Base-by-base conservation (phyloP, 768 basidiomycete species). In the Crassisporium funariophilum region DNA sequence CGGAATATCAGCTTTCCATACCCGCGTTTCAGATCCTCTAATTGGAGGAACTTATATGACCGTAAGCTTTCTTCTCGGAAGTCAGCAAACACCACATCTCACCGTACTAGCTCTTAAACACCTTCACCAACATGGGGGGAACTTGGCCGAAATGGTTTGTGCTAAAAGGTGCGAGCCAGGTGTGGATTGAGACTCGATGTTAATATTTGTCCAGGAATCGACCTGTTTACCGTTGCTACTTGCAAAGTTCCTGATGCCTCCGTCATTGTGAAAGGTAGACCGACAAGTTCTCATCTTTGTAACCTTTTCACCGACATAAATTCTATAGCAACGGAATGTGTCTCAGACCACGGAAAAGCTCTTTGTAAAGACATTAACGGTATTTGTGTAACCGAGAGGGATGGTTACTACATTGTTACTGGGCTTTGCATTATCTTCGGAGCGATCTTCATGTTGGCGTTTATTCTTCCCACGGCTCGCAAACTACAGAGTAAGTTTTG, bases 11-110 rank as follows among this genome's bases (percentile, higher is more conserved):
- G 97, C 97, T 3, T 99, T 98, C 78, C 97, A 98, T 59, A 98
- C 94, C 3, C 83, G 88, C 44, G 85, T 99, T 27, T 93, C 97
- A 0, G 97, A 99, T 62, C 97, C 97, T 0, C 61, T 97, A 10
- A 97, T 99, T 43, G 97, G 97, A 21, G 97, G 97, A 41, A 99
- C 97, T 0, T 99, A 99, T 67, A 99, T 99, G 97, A 99, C 97
- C 10, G 95, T 94, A 58, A 53, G 83, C 69, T 22, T 8, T n/a
- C 20, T 37, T 24, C 20, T 22, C 17, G 15, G n/a, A 42, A 52
- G n/a, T n/a, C n/a, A n/a, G n/a, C n/a, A n/a, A n/a, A n/a, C n/a
- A n/a, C n/a, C n/a, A n/a, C n/a, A n/a, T n/a, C n/a, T n/a, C n/a
- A n/a, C n/a, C n/a, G n/a, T n/a, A n/a, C n/a, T 57, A 98, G 92